These are phyloP conservation scores for Heliophila coronopifolia DNA, from an alignment of 441 rosid genomes.

Conservation along the genomic window DNA sequence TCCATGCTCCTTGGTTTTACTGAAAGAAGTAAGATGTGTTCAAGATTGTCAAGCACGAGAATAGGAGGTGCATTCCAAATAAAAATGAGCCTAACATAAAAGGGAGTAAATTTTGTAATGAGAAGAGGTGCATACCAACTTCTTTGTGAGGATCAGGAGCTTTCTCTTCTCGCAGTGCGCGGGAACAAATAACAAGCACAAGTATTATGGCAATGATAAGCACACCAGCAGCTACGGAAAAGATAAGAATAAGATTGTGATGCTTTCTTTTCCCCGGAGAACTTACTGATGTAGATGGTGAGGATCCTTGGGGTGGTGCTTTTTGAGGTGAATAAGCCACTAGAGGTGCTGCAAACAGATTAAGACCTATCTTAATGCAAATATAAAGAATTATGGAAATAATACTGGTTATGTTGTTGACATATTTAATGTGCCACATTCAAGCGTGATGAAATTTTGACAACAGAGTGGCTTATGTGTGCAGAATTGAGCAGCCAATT, in stretches of 20 bases:
- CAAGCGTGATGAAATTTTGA: constrained; percentile 5
- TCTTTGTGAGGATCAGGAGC: constrained; percentile 44
- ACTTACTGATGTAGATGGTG: constrained; percentile 33
- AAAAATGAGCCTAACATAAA: constrained; percentile 9
- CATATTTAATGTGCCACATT: constrained; percentile 2
- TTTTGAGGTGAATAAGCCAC: constrained; percentile 46
- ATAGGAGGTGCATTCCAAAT: background rate
- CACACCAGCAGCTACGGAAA: constrained; percentile 61
- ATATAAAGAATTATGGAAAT: constrained; percentile 13
- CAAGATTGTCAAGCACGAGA: background rate
- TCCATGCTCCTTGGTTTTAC: constrained; percentile 56
- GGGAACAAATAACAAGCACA: constrained; percentile 57
- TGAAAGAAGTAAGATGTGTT: constrained; percentile 24
- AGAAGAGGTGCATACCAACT: constrained; percentile 45
- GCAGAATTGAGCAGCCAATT: constrained; percentile 3
- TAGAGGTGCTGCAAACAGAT: constrained; percentile 57
- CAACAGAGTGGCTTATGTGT: background rate
- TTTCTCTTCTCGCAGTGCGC: constrained; percentile 50
- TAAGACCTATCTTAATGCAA: constrained; percentile 19
- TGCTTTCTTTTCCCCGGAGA: constrained; percentile 46
- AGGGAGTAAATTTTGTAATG: constrained; percentile 6
- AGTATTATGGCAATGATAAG: constrained; percentile 43
- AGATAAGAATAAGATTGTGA: constrained; percentile 52
- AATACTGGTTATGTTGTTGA: background rate
- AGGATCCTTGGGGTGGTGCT: constrained; percentile 43